Percentiles rank a stretch among this genome's conserved stretches.
Evolutionary conservation across 2,329 filamentous ascomycete species (phyloP).

Genomic region (Alternaria gansuensis): DNA sequence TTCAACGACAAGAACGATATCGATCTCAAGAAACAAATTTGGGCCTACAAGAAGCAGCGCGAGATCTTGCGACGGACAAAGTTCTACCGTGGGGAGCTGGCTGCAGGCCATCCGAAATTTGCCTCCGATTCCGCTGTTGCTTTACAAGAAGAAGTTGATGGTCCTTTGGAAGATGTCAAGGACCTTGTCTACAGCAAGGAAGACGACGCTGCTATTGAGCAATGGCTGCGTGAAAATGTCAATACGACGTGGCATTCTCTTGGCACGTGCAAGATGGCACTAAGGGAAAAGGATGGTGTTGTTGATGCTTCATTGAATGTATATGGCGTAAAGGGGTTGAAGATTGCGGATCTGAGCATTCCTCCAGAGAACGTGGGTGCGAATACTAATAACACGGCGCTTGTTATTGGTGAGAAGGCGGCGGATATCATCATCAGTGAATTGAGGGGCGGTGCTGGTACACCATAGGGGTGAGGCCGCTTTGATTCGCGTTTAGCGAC

Average conservation of each 20-base stretch:
- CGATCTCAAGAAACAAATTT: conserved; percentile 68
- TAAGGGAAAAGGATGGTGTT: conserved; percentile 42
- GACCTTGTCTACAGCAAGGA: conserved; percentile 37
- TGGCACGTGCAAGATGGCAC: conserved; percentile 48
- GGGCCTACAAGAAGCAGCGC: conserved; percentile 72
- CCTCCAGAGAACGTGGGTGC: conserved; percentile 56
- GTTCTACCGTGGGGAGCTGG: conserved; percentile 57
- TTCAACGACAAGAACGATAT: conserved; percentile 64
- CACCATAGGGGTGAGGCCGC: background rate
- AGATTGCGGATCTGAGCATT: conserved; percentile 57
- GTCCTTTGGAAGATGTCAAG: conserved; percentile 22
- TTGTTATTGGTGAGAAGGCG: conserved; percentile 50
- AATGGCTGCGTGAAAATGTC: conserved; percentile 52
- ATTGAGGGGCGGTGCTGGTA: conserved; percentile 9
- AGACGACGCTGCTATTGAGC: conserved; percentile 53
- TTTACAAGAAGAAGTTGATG: conserved; percentile 20
- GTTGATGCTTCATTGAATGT: conserved; percentile 43
- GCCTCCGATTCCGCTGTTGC: conserved; percentile 31
- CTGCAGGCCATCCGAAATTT: conserved; percentile 35
- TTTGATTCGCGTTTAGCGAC: background rate
- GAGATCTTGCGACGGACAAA: conserved; percentile 66
- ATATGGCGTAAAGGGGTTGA: conserved; percentile 43
- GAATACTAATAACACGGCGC: conserved; percentile 59
- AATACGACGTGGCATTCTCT: conserved; percentile 48
- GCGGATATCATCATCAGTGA: conserved; percentile 42